Evolutionary conservation across 441 rosid species (phyloP), one percentile per base, ranked within the genome.

Genomic region (Eutrema salsugineum): DNA sequence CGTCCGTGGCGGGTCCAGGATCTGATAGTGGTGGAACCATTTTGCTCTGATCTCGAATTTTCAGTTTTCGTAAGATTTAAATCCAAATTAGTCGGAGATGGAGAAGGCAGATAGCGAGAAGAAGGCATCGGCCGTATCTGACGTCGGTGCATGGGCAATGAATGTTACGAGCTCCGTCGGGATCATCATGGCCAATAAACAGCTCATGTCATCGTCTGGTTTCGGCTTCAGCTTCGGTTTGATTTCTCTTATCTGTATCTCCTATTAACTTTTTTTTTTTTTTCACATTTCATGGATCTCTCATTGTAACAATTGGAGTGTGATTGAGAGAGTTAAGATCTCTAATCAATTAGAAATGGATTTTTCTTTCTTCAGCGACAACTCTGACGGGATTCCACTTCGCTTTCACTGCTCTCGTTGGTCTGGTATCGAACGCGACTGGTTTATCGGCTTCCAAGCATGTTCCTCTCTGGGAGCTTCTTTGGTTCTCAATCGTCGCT

Each of bases 311-410:
- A 42, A 42, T 42, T 1, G 7, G 17, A 3, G 44, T n/a, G 64
- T n/a, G n/a, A n/a, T n/a, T n/a, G n/a, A n/a, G n/a, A n/a, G n/a
- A n/a, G 17, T 54, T 54, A n/a, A 12, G 68, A 71, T 71, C 61
- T 50, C 51, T 70, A 58, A n/a, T 66, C 24, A 24, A 3, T 62
- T 14, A 48, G 9, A 5, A 40, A 51, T 60, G 39, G 35, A 39
- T 60, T 35, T n/a, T 28, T 1, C 14, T 9, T 20, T 73, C 77
- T 73, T 36, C 88, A 95, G 99, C 96, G 7, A 88, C 99, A 8
- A 95, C 96, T 6, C 83, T 91, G 39, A 95, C 99, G 1, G 99
- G 99, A 27, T 92, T 95, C 85, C 98, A 95, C 80, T 95, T 94
- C 58, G 85, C 91, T 2, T 82, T 92, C 33, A 94, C 99, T 30